Base-by-base conservation (phyloP, 179 eudicot species). In the Sideroxylon spinosum region DNA sequence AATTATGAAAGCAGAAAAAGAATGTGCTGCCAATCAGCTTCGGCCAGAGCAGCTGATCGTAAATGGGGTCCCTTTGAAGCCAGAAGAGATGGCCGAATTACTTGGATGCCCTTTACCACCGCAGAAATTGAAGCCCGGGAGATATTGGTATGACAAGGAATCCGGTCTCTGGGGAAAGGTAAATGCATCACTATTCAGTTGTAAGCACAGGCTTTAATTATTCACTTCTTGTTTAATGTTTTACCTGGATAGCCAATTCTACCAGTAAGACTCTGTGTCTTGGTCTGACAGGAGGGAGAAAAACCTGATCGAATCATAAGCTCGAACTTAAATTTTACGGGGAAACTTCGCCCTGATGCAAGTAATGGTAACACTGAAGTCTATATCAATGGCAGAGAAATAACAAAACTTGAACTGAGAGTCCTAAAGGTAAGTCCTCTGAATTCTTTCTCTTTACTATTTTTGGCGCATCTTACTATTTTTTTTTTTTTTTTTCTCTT, bases 81-180 rank as follows among this genome's bases (percentile, higher is more conserved):
- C 89, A 13, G 97, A 92, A 73, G 97, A 92, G 87, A 87, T 92
- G 97, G 85, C 87, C 7, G 97, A 90, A 73, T 84, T 92, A 65
- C 86, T 88, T n/a, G 91, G 88, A 29, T 90, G 97, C 71, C 78
- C 91, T 73, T 84, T 89, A 28, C 91, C 97, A 1, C 94, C 94
- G 3, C 83, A 73, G 67, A 90, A 90, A 78, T 82, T 92, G 79
- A 89, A 92, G 84, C 97, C 97, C 10, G 97, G 94, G 11, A 81
- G 74, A 62, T 92, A 92, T 84, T 92, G 97, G 97, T 92, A 92
- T 77, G 97, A 92, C 83, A 92, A 92, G 85, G 94, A 90, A 78
- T 90, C 94, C 69, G 97, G 97, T 61, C 82, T 85, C 55, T 92
- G 94, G 92, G 97, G 97, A 80, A 90, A 89, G 93, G 97, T 92